phyloP scores from a whole-genome alignment of 2,329 filamentous ascomycete species.

The Stenocarpella maydis region DNA sequence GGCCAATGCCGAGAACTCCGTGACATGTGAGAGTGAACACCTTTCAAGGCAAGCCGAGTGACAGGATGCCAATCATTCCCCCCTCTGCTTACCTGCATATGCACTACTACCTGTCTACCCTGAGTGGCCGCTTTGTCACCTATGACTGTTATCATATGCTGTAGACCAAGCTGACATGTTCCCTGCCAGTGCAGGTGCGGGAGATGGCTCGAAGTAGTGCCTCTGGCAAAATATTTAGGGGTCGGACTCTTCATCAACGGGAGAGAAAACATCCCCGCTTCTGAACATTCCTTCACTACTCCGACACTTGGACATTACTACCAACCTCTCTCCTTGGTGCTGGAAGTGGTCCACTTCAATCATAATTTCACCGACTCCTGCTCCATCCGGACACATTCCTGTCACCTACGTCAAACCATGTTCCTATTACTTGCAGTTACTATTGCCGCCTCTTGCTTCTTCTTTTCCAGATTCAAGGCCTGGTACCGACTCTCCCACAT shows the following conservation, averaged over 20 bases:
- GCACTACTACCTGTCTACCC: conserved; percentile 4
- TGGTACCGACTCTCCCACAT: conserved; percentile 11
- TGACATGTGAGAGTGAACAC: not conserved
- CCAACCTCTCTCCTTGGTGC: not conserved
- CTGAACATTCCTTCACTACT: not conserved
- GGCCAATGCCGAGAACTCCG: not conserved
- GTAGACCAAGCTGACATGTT: not conserved
- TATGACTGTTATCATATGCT: not conserved
- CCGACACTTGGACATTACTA: not conserved
- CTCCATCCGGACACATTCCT: too few species aligned
- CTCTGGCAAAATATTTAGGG: not conserved
- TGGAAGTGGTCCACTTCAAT: not conserved
- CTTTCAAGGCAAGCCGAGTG: not conserved
- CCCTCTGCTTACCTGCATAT: conserved; percentile 14
- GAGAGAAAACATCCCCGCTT: not conserved
- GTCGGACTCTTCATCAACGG: not conserved
- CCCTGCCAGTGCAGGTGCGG: not conserved
- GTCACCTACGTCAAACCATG: not conserved
- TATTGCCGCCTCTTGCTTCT: not conserved
- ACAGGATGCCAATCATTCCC: not conserved
- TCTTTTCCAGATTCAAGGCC: not conserved
- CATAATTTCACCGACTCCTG: not conserved
- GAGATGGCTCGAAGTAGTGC: too few species aligned
- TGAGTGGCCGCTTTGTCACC: not conserved
- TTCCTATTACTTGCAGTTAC: not conserved